A percentile compares a stretch with the other conserved stretches of the same genome.
Evolutionary conservation across 495 filamentous ascomycete species (phyloP).

Genomic region (Ramalina intermedia): DNA sequence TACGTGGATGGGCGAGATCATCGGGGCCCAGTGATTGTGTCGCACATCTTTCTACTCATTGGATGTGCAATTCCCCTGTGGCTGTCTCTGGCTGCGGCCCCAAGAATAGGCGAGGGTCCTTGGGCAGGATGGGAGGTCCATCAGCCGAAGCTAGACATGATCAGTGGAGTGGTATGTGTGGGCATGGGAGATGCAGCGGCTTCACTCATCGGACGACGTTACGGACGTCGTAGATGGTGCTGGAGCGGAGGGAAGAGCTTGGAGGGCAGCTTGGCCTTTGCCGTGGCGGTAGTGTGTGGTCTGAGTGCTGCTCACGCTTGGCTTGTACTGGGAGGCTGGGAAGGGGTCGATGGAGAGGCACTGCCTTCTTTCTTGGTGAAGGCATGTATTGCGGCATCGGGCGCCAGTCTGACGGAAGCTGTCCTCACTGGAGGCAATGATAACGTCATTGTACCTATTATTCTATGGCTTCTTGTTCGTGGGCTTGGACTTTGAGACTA

Average conservation of each 20-base stretch:
- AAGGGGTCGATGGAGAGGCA: slow-evolving; percentile 19
- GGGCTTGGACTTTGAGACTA: slow-evolving; percentile 50
- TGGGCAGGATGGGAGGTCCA: slow-evolving; percentile 60
- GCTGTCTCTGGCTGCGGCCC: slow-evolving; percentile 61
- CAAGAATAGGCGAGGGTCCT: slow-evolving; percentile 34
- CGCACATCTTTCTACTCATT: slow-evolving; percentile 88
- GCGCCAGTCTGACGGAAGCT: slow-evolving; percentile 85
- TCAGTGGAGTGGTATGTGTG: slow-evolving; percentile 83
- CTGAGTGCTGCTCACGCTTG: slow-evolving; percentile 57
- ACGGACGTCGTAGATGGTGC: slow-evolving; percentile 78
- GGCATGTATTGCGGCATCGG: slow-evolving; percentile 51
- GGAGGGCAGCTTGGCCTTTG: slow-evolving; percentile 81
- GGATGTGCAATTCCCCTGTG: slow-evolving; percentile 94
- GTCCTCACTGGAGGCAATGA: slow-evolving; percentile 96
- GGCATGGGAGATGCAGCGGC: slow-evolving; percentile 92
- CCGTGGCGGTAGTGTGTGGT: slow-evolving; percentile 59
- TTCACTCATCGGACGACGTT: slow-evolving; percentile 79
- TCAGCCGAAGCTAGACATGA: slow-evolving; percentile 65
- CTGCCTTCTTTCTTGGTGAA: slow-evolving; percentile 38
- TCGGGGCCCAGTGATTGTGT: slow-evolving; percentile 84
- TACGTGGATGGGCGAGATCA: slow-evolving; percentile 93
- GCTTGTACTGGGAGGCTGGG: slow-evolving; percentile 63
- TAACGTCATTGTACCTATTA: slow-evolving; percentile 94
- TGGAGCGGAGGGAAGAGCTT: slow-evolving; percentile 95
- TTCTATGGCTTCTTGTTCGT: slow-evolving; percentile 80